phyloP scores from a whole-genome alignment of 768 basidiomycete species.

The Boletus rex-veris region DNA sequence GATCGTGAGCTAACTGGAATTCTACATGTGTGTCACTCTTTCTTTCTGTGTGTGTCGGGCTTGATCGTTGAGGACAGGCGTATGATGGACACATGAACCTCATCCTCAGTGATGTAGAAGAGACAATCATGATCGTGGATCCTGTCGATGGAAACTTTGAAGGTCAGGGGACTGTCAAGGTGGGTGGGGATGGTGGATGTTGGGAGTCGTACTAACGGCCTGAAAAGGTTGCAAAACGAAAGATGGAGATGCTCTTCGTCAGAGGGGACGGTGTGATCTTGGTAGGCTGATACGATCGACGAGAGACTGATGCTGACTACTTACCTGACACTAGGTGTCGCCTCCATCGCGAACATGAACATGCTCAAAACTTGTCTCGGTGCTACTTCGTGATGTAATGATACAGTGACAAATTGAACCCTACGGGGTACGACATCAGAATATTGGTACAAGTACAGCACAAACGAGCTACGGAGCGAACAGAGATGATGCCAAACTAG shows the following conservation, averaged over 20 bases:
- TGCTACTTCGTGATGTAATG: conserved; percentile 2
- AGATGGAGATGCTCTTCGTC: conserved; percentile 97
- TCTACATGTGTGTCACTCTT: conserved; percentile 71
- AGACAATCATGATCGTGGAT: conserved; percentile 96
- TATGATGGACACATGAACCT: conserved; percentile 99
- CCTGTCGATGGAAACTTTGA: conserved; percentile 60
- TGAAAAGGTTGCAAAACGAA: conserved; percentile 80
- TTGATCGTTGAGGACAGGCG: conserved; percentile 53
- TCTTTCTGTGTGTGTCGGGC: neutral
- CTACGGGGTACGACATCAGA: neutral
- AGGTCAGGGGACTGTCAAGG: conserved; percentile 62
- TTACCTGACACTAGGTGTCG: conserved; percentile 53
- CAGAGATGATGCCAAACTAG: neutral
- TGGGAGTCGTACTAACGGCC: neutral
- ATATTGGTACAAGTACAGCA: neutral
- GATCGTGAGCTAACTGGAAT: conserved; percentile 90
- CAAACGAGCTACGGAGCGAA: neutral
- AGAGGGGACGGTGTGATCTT: conserved; percentile 96
- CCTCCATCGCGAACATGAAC: conserved; percentile 70
- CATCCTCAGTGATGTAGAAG: conserved; percentile 95
- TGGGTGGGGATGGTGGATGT: conserved; percentile 28
- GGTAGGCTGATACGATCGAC: conserved; percentile 43
- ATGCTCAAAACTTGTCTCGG: no score
- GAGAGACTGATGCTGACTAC: conserved; percentile 10
- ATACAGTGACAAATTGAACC: neutral